phyloP scores from a whole-genome alignment of 805 yeast species.

The Jamesozyma lodderae region DNA sequence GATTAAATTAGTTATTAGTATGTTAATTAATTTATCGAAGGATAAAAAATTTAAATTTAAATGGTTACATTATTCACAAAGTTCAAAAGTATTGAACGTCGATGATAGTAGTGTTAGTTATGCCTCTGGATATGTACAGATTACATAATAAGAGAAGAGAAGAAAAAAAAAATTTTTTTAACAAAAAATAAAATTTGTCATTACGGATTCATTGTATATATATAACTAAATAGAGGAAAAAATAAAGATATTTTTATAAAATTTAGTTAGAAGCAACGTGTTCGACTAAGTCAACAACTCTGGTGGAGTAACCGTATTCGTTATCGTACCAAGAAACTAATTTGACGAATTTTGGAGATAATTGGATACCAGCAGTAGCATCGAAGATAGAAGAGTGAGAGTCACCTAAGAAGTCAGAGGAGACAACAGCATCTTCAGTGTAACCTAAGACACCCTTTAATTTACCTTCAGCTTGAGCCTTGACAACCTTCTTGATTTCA shows the following conservation, averaged over 20 bases:
- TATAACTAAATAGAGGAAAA: constrained; percentile 1
- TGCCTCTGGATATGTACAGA: constrained; percentile 60
- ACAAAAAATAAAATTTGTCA: constrained; percentile 2
- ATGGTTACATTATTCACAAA: constrained; percentile 80
- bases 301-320: constrained; percentile 68
- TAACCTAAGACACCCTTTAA: constrained; percentile 57
- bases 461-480: constrained; percentile 50
- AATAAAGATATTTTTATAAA: not conserved
- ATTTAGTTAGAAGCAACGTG: constrained; percentile 38
- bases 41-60: constrained; percentile 38
- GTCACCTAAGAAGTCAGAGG: constrained; percentile 60
- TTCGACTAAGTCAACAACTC: constrained; percentile 64
- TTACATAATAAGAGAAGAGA: not conserved
- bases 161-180: not conserved
- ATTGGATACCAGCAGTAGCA: constrained; percentile 60
- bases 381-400: constrained; percentile 58
- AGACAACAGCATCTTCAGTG: constrained; percentile 65
- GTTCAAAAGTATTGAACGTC: constrained; percentile 40
- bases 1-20: constrained; percentile 46
- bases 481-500: constrained; percentile 51
- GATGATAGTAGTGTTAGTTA: constrained; percentile 83
- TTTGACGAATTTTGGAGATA: constrained; percentile 63
- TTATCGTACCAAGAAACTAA: constrained; percentile 68
- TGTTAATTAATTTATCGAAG: constrained; percentile 9
- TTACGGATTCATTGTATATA: constrained; percentile 2